Evolutionary conservation across 1,139 yeast species (phyloP).

Genomic region (Maudiozyma humilis): DNA sequence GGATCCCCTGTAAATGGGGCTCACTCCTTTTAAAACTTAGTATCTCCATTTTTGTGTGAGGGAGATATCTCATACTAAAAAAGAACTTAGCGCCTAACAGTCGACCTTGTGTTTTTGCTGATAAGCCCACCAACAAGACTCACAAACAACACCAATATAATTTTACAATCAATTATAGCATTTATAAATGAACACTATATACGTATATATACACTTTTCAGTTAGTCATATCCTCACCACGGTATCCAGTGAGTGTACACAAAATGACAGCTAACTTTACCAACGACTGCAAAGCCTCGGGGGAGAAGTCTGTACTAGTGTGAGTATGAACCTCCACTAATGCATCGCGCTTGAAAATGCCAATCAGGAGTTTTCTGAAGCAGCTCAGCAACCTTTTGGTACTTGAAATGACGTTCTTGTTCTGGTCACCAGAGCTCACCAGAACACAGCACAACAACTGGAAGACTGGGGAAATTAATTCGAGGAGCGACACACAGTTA

Average conservation of each 20-base stretch:
- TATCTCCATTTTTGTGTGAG: too few species aligned
- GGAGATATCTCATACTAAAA: too few species aligned
- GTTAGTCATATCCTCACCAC: constrained; percentile 20
- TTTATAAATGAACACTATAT: too few species aligned
- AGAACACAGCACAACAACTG: constrained; percentile 63
- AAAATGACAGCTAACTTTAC: constrained; percentile 50
- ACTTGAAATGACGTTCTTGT: constrained; percentile 52
- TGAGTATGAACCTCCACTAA: constrained; percentile 26
- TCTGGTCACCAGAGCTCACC: constrained; percentile 72
- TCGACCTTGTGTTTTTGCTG: too few species aligned
- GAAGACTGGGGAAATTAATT: constrained; percentile 67
- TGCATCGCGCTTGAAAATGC: constrained; percentile 64
- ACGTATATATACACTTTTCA: neutral
- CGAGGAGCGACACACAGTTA: constrained; percentile 48
- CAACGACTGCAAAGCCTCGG: constrained; percentile 40
- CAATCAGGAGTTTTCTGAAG: constrained; percentile 51
- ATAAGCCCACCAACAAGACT: too few species aligned
- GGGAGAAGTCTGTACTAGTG: constrained; percentile 20
- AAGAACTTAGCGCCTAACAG: too few species aligned
- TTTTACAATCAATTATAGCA: neutral
- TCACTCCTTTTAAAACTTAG: too few species aligned
- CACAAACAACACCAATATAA: too few species aligned
- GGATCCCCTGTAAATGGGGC: too few species aligned
- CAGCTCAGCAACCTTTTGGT: constrained; percentile 46
- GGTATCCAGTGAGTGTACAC: constrained; percentile 44